Percentiles rank a stretch among this genome's conserved stretches.
These are phyloP conservation scores for Gloeostereum incarnatum DNA, from an alignment of 768 basidiomycete genomes.

Conservation along the genomic window DNA sequence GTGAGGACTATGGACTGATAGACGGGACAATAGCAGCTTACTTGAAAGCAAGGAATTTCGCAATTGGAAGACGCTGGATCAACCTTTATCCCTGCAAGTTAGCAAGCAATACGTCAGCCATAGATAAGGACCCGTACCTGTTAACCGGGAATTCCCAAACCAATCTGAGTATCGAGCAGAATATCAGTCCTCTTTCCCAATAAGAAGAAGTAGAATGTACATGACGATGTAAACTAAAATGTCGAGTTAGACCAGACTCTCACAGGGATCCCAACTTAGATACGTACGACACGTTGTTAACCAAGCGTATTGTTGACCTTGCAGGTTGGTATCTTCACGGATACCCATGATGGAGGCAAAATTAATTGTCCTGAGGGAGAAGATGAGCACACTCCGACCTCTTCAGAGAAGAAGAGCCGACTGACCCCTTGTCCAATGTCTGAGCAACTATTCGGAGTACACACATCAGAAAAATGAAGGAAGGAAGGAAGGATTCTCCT, in stretches of 20 bases:
- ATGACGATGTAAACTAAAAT: conserved; percentile 30
- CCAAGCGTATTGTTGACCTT: conserved; percentile 42
- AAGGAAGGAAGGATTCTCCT: conserved; percentile 2
- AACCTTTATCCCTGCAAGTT: too few relatives aligned
- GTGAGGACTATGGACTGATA: background rate
- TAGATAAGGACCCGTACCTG: too few relatives aligned
- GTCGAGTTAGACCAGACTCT: conserved; percentile 1
- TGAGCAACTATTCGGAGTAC: conserved; percentile 23
- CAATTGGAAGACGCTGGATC: conserved; percentile 38
- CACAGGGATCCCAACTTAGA: conserved; percentile 1
- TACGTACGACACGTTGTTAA: conserved; percentile 34
- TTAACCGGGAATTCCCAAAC: conserved; percentile 41
- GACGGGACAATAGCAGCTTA: conserved; percentile 12
- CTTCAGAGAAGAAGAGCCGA: background rate
- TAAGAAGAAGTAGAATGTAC: conserved; percentile 11
- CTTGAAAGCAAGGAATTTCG: conserved; percentile 37
- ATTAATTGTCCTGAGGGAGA: conserved; percentile 26
- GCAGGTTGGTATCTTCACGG: conserved; percentile 29
- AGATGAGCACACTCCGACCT: background rate
- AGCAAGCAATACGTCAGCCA: too few relatives aligned
- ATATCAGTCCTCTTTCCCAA: background rate
- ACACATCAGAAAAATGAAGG: background rate
- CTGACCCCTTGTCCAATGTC: conserved; percentile 36
- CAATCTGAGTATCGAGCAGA: conserved; percentile 14
- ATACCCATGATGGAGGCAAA: conserved; percentile 42